These are phyloP conservation scores for Trichoderma sp. DNA, from an alignment of 2,329 filamentous ascomycete genomes.

Conservation along the genomic window DNA sequence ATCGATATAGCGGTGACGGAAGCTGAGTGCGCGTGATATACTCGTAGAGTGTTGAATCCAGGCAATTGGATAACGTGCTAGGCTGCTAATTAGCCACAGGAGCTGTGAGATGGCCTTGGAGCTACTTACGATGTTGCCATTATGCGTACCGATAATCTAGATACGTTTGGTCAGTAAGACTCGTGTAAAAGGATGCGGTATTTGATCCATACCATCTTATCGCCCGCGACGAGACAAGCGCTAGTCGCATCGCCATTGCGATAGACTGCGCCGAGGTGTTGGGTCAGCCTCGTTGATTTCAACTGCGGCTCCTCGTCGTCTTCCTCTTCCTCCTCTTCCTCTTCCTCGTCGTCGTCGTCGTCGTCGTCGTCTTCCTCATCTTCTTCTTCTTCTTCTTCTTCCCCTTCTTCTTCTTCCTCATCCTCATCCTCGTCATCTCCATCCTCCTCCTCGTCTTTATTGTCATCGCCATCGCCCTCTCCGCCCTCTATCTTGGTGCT, in stretches of 20 bases:
- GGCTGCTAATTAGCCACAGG: constrained; percentile 28
- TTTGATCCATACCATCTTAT: constrained; percentile 76
- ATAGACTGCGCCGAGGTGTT: constrained; percentile 75
- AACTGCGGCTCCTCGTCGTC: constrained; percentile 92
- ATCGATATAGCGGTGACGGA: constrained; percentile 88
- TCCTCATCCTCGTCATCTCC: constrained; percentile 23
- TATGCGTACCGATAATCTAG: constrained; percentile 89
- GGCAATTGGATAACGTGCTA: constrained; percentile 86
- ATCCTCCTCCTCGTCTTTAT: constrained; percentile 37
- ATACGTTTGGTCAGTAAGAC: constrained; percentile 32
- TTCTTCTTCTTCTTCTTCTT: constrained; percentile 33
- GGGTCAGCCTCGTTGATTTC: constrained; percentile 87
- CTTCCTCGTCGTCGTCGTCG: constrained; percentile 53
- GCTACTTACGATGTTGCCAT: constrained; percentile 81
- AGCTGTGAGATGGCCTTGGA: neutral
- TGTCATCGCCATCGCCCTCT: constrained; percentile 23
- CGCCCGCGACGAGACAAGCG: constrained; percentile 81
- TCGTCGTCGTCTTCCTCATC: constrained; percentile 46
- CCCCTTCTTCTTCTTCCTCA: constrained; percentile 26
- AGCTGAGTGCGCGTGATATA: constrained; percentile 89
- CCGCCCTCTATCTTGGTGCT: constrained; percentile 14
- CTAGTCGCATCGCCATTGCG: constrained; percentile 94
- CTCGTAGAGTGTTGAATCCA: constrained; percentile 73
- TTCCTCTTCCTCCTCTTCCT: constrained; percentile 72
- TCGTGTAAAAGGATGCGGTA: neutral